Evolutionary conservation across 345 rosid genomes (phyloP).

Genomic region (Eutrema yunnanense): DNA sequence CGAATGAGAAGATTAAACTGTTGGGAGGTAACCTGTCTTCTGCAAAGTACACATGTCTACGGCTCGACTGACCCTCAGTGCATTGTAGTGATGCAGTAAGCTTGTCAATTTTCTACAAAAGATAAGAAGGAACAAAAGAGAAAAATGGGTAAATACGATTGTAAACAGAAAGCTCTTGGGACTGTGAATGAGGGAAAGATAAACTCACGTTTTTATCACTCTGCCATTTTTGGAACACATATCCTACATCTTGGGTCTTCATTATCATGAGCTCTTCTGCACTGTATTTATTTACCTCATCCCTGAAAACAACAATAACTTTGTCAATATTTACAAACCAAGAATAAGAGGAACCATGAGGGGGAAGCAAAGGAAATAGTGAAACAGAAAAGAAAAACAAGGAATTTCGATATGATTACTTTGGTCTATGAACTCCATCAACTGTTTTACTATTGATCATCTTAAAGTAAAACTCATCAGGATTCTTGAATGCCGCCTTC

Average conservation of each 20-base stretch:
- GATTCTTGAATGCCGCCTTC: slow-evolving; percentile 84
- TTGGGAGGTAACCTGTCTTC: slow-evolving; percentile 62
- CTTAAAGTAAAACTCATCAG: slow-evolving; percentile 76
- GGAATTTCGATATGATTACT: slow-evolving; percentile 36
- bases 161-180: neutral
- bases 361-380: neutral
- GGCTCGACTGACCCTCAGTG: slow-evolving; percentile 39
- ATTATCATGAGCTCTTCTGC: slow-evolving; percentile 76
- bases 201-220: slow-evolving; percentile 61
- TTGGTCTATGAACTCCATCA: slow-evolving; percentile 53
- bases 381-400: neutral
- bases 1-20: neutral
- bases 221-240: slow-evolving; percentile 74
- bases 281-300: slow-evolving; percentile 60
- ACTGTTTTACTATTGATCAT: slow-evolving; percentile 65
- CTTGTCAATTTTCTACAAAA: slow-evolving; percentile 76
- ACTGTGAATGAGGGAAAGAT: neutral
- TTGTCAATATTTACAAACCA: neutral
- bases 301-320: slow-evolving; percentile 35
- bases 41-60: slow-evolving; percentile 61
- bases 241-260: slow-evolving; percentile 94
- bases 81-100: slow-evolving; percentile 64
- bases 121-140: neutral
- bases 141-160: neutral
- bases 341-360: neutral